These are phyloP conservation scores for Boletus bicolor DNA, from an alignment of 768 basidiomycete species.

Conservation along the genomic window DNA sequence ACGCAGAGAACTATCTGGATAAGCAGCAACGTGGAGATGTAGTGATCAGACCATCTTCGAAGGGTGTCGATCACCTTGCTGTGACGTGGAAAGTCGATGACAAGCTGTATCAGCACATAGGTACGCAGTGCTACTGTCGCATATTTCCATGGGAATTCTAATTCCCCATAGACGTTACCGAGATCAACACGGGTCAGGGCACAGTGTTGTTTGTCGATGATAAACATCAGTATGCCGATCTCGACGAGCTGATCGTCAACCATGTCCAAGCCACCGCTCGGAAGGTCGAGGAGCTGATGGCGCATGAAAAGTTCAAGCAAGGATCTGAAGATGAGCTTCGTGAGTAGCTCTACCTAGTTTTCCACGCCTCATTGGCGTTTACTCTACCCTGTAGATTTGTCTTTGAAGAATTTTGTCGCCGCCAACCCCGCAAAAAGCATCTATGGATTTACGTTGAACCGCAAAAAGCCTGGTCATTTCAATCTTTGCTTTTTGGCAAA, in stretches of 20 bases:
- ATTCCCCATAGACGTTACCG: slow-evolving; percentile 63
- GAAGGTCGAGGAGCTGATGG: slow-evolving; percentile 91
- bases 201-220: slow-evolving; percentile 69
- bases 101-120: slow-evolving; percentile 93
- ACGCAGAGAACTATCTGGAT: slow-evolving; percentile 87
- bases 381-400: slow-evolving; percentile 55
- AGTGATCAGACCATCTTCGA: slow-evolving; percentile 93
- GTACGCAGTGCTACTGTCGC: slow-evolving; percentile 41
- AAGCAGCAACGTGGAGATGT: slow-evolving; percentile 94
- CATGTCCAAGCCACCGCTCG: slow-evolving; percentile 93
- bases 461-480: slow-evolving; percentile 89
- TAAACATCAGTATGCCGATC: slow-evolving; percentile 82
- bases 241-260: slow-evolving; percentile 96
- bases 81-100: slow-evolving; percentile 99
- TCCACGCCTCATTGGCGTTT: background rate
- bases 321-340: slow-evolving; percentile 87
- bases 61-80: slow-evolving; percentile 88
- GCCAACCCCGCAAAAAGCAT: slow-evolving; percentile 94
- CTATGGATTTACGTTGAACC: slow-evolving; percentile 92
- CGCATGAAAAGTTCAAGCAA: slow-evolving; percentile 91
- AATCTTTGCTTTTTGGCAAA: slow-evolving; percentile 91
- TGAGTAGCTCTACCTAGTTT: slow-evolving; percentile 41
- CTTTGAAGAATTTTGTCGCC: slow-evolving; percentile 83
- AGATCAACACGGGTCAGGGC: slow-evolving; percentile 71
- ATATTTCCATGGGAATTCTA: slow-evolving; percentile 1